phyloP scores from a whole-genome alignment of 305 asterid species.

The Lippia alba region DNA sequence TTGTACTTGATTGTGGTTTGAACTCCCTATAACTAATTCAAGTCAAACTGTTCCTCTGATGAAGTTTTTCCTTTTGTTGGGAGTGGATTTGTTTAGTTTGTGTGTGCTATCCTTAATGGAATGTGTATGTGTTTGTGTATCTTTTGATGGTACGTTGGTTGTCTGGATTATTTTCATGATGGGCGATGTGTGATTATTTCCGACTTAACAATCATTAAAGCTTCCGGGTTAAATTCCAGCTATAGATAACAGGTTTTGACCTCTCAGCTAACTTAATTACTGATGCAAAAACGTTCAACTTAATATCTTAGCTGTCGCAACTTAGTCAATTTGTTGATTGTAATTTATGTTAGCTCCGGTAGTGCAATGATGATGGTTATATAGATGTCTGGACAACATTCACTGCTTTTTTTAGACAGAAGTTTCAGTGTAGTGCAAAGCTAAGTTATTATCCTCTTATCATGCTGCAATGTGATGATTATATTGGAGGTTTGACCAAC shows the following conservation, averaged over 20 bases:
- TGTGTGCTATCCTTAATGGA: slow-evolving; percentile 5
- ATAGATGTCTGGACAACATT: neutral
- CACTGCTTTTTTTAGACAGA: slow-evolving; percentile 4
- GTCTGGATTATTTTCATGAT: slow-evolving; percentile 30
- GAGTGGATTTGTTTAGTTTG: slow-evolving; percentile 23
- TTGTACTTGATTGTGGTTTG: slow-evolving; percentile 19
- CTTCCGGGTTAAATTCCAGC: slow-evolving; percentile 13
- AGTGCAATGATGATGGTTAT: slow-evolving; percentile 30
- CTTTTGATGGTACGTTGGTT: slow-evolving; percentile 26
- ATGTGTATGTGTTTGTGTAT: neutral
- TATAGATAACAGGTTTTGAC: slow-evolving; percentile 23
- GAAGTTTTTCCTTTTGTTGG: slow-evolving; percentile 18
- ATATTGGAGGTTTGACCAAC: slow-evolving; percentile 6
- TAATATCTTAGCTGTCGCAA: slow-evolving; percentile 12
- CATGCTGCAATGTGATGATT: slow-evolving; percentile 12
- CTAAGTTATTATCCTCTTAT: slow-evolving; percentile 12
- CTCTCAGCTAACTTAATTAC: slow-evolving; percentile 11
- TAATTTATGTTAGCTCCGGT: slow-evolving; percentile 24
- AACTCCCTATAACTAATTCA: slow-evolving; percentile 11
- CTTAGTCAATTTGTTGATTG: slow-evolving; percentile 29
- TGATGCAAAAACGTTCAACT: neutral
- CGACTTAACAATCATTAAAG: slow-evolving; percentile 3
- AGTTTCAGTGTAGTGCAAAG: slow-evolving; percentile 1
- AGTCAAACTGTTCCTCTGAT: slow-evolving; percentile 4
- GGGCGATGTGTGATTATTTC: slow-evolving; percentile 20